A percentile compares a stretch with the other conserved stretches of the same genome.
Conservation (phyloP, 2,329 filamentous ascomycete genomes). For the Colletotrichum aenigma region DNA sequence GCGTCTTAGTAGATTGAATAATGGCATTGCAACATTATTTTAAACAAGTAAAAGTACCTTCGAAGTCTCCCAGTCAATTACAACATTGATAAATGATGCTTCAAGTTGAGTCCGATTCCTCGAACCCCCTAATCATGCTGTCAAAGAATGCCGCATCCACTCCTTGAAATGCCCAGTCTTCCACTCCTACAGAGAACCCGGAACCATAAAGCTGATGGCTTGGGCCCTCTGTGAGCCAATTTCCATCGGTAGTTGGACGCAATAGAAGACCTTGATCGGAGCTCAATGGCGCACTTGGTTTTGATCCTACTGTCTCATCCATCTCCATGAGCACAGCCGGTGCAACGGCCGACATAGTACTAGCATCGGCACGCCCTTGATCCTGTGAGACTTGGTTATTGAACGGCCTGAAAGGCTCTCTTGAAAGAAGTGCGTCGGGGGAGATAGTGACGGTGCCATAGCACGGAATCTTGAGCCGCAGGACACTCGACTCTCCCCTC, state of each 20-base stretch:
- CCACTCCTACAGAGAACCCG: conserved; percentile 22
- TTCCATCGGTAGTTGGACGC: not conserved
- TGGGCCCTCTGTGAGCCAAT: not conserved
- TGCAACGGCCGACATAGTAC: not conserved
- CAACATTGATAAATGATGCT: not conserved
- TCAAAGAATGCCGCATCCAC: conserved; percentile 37
- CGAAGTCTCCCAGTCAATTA: not conserved
- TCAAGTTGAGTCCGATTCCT: not conserved
- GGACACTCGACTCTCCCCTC: not conserved
- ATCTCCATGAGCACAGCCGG: not conserved
- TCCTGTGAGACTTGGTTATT: not conserved
- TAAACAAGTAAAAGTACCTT: fast-evolving
- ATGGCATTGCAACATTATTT: fast-evolving
- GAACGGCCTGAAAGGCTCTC: conserved; percentile 25
- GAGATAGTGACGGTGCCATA: conserved; percentile 35
- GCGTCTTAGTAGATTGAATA: fast-evolving
- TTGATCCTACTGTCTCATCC: not conserved
- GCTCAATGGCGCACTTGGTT: not conserved
- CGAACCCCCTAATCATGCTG: conserved; percentile 9
- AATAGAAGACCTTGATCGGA: not conserved
- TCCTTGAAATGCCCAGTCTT: conserved; percentile 38
- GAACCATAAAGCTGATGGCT: conserved; percentile 2
- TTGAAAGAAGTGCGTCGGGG: conserved; percentile 22
- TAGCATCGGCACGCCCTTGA: not conserved
- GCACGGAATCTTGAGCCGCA: conserved; percentile 25